These are phyloP conservation scores for Kluyveromyces aestuarii DNA, from an alignment of 805 yeast species.

Conservation along the genomic window DNA sequence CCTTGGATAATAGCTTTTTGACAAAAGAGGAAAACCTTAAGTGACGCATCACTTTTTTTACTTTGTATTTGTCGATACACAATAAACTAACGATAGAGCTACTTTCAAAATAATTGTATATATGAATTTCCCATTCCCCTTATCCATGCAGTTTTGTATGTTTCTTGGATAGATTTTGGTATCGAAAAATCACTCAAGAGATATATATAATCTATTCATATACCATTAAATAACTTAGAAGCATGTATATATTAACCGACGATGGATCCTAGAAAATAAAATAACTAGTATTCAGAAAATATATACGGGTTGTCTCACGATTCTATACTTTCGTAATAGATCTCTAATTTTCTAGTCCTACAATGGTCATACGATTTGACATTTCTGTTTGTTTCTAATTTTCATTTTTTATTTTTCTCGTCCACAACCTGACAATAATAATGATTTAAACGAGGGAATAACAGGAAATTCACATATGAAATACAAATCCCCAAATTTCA, in stretches of 20 bases:
- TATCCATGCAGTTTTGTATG: neutral
- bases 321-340: too few species aligned
- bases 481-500: neutral
- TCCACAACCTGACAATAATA: neutral
- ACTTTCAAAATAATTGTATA: neutral
- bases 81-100: neutral
- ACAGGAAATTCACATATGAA: neutral
- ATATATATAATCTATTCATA: neutral
- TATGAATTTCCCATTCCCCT: neutral
- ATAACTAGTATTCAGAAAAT: too few species aligned
- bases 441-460: neutral
- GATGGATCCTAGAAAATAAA: neutral
- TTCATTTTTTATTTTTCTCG: neutral
- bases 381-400: neutral
- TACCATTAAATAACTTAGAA: neutral
- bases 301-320: too few species aligned
- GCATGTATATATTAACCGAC: neutral
- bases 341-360: too few species aligned
- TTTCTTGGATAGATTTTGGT: neutral
- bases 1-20: conserved; percentile 16
- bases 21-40: neutral
- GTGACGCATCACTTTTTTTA: neutral
- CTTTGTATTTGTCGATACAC: neutral
- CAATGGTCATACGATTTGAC: neutral
- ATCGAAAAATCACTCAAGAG: neutral